Conservation (phyloP, 306 rosid genomes). For the Styphnolobium japonicum region DNA sequence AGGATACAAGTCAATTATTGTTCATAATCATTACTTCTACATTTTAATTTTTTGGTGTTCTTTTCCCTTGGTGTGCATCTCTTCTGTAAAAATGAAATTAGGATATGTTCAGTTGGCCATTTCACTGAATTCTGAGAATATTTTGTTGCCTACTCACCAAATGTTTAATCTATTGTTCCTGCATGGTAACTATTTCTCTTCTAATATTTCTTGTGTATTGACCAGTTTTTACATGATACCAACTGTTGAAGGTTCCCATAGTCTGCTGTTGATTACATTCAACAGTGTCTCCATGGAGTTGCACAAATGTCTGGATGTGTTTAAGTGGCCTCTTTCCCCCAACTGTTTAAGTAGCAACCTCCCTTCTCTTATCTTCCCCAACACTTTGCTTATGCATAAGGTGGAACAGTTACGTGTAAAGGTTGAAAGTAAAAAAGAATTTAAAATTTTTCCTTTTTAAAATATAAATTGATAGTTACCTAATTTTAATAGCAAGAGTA, state of each 20-base stretch:
- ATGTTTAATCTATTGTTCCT: not conserved
- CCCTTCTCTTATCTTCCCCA: not conserved
- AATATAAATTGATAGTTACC: not conserved
- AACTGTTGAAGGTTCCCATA: not conserved
- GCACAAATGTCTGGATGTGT: not conserved
- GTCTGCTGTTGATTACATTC: constrained; percentile 12
- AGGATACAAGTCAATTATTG: not conserved
- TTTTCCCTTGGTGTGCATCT: not conserved
- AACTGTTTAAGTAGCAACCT: not conserved
- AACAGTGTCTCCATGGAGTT: constrained; percentile 10
- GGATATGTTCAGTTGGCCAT: not conserved
- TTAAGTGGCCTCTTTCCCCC: not conserved
- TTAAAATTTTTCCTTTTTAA: not conserved
- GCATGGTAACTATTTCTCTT: not conserved
- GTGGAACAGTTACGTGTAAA: not conserved
- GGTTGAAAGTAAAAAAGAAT: not conserved
- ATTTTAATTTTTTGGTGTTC: not conserved
- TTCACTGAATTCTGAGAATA: constrained; percentile 3
- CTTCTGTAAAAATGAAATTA: constrained; percentile 8
- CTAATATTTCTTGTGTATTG: not conserved
- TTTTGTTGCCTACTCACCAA: not conserved
- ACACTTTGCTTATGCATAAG: not conserved
- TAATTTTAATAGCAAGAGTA: not conserved
- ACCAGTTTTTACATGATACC: not conserved
- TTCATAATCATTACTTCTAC: not conserved